These are phyloP conservation scores for Calonectria fujianensis DNA, from an alignment of 2,329 filamentous ascomycete species.

Conservation along the genomic window DNA sequence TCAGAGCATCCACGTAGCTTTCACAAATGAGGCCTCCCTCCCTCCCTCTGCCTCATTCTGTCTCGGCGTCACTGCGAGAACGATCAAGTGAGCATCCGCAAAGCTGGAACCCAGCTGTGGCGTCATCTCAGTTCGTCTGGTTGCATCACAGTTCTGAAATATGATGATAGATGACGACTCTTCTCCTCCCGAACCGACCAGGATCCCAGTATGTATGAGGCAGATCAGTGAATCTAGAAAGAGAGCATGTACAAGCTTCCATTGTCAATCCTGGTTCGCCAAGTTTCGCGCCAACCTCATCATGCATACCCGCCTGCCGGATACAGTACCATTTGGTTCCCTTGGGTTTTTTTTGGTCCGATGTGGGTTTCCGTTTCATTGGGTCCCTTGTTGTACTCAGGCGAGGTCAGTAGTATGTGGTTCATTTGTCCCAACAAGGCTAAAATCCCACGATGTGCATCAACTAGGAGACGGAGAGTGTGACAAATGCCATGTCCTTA, in stretches of 20 bases:
- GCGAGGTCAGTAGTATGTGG: not conserved
- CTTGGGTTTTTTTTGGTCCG: not conserved
- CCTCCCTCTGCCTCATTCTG: not conserved
- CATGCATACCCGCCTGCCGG: conserved; percentile 26
- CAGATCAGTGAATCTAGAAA: not conserved
- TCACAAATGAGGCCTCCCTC: conserved; percentile 17
- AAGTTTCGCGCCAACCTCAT: conserved; percentile 21
- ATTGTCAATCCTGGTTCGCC: not conserved
- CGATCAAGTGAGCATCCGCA: conserved; percentile 14
- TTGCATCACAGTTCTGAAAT: conserved; percentile 15
- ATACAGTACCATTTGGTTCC: conserved; percentile 5
- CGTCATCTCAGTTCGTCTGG: not conserved
- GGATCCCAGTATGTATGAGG: not conserved
- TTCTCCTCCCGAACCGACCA: not conserved
- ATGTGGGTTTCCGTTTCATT: conserved; percentile 9
- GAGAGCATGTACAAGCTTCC: not conserved
- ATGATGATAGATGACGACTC: not conserved
- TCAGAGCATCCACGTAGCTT: not conserved
- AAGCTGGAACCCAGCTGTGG: not conserved
- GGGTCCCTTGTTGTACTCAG: not conserved
- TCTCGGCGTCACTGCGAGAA: conserved; percentile 15
- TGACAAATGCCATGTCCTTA: not conserved
- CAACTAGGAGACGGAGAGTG: conserved; percentile 12
- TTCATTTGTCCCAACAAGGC: conserved; percentile 23
- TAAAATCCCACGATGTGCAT: conserved; percentile 29